phyloP scores from a whole-genome alignment of 1,284 basidiomycete genomes.

The Tausonia pullulans region DNA sequence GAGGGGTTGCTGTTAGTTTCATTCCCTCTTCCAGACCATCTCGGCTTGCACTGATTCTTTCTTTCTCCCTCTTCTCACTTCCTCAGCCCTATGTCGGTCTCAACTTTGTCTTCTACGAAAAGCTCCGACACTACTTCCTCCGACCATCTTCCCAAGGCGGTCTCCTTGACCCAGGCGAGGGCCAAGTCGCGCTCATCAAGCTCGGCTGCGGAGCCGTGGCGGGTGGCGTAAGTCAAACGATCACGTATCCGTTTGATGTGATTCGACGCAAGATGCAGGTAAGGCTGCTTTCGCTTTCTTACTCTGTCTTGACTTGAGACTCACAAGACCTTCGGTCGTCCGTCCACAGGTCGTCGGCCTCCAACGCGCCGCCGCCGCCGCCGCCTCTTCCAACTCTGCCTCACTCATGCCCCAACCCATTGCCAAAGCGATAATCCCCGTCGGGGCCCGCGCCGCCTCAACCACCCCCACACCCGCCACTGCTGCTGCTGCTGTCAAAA shows the following conservation, averaged over 20 bases:
- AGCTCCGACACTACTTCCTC: slow-evolving; percentile 19
- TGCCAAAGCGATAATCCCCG: not conserved
- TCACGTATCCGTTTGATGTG: slow-evolving; percentile 95
- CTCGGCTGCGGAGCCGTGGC: slow-evolving; percentile 42
- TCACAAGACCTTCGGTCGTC: not conserved
- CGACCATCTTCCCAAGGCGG: slow-evolving; percentile 19
- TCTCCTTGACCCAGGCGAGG: slow-evolving; percentile 7
- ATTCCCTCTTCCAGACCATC: too few relatives aligned
- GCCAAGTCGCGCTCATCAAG: slow-evolving; percentile 24
- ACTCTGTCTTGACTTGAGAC: slow-evolving; percentile 16
- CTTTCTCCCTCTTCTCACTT: not conserved
- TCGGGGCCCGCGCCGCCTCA: not conserved
- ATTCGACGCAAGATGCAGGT: slow-evolving; percentile 92
- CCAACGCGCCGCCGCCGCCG: not conserved
- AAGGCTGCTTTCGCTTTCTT: not conserved
- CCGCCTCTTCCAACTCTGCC: not conserved
- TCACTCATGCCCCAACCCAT: not conserved
- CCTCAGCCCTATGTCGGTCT: slow-evolving; percentile 25
- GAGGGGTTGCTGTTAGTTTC: slow-evolving; percentile 5
- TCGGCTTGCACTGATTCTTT: not conserved
- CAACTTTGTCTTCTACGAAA: slow-evolving; percentile 29
- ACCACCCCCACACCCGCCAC: not conserved
- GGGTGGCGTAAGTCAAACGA: slow-evolving; percentile 68
- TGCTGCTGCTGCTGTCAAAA: not conserved
- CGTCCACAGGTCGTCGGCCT: slow-evolving; percentile 10